Evolutionary conservation across 140 eudicot genomes (phyloP), one percentile per base, ranked within the genome.

Genomic region (Oenanthe javanica): DNA sequence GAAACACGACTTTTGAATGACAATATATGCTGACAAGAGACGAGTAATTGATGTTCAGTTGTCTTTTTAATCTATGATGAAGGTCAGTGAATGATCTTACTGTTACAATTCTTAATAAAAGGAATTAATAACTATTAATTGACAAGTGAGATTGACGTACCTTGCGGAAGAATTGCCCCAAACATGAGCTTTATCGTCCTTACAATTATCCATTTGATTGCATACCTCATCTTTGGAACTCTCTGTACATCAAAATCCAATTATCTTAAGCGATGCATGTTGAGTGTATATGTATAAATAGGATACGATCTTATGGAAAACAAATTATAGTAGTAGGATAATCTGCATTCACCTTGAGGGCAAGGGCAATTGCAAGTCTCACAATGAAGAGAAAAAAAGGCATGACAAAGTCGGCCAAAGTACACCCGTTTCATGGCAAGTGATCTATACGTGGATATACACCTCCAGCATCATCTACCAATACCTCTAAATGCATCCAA

Each of bases 341-440:
- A 21, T 59, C 67, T 21, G 0, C 21, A 57, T 9, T 61, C 76
- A 91, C 97, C 94, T 89, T 91, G 78, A 91, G 86, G 73, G 96
- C 96, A 80, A 89, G 93, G 67, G 97, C 96, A 10, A 90, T 89
- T 13, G 98, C 93, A 48, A 91, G 93, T 0, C 98, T 97, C 5
- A 91, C 98, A 83, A 93, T 91, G 86, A 93, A 93, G 73, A 93
- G 93, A 74, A 93, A 93, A 79, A 92, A 92, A 1, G 97, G 97
- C 97, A 90, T 86, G 49, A 92, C 97, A 45, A 92, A 90, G 76
- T 92, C 98, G 12, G 96, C 98, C 87, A 93, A 81, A 5, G 94
- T 93, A 88, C 96, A 91, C 2, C 98, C 98, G 13, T 93, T 88
- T 97, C 98, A 93, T 21, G 98, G 98, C 45, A 94, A 85, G 51